These are phyloP conservation scores for Thermothielavioides terrestris DNA, from an alignment of 495 filamentous ascomycete genomes.

Conservation along the genomic window DNA sequence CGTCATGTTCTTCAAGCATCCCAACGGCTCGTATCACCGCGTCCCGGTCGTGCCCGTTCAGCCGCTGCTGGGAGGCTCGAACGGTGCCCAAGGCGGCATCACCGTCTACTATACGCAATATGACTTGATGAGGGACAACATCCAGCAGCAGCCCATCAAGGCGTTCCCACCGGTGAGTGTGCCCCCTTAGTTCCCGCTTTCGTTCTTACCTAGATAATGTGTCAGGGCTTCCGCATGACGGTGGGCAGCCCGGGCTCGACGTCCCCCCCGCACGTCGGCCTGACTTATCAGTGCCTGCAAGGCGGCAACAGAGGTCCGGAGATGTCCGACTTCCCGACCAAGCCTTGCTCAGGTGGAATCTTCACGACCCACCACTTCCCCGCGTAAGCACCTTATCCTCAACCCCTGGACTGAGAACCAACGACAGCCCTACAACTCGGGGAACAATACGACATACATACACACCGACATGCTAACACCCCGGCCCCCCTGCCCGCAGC, in stretches of 20 bases:
- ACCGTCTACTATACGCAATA: conserved; percentile 40
- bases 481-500: no score
- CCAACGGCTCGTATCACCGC: conserved; percentile 39
- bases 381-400: conserved; percentile 18
- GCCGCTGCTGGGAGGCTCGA: conserved; percentile 35
- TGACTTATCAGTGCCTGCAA: conserved; percentile 38
- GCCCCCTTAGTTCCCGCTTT: neutral
- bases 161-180: conserved; percentile 34
- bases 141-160: conserved; percentile 27
- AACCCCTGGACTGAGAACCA: no score
- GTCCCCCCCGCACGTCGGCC: conserved; percentile 28
- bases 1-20: conserved; percentile 40
- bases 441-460: no score
- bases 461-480: no score
- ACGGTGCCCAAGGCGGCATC: conserved; percentile 35
- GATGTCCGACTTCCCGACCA: conserved; percentile 36
- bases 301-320: conserved; percentile 29
- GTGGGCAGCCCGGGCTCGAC: conserved; percentile 37
- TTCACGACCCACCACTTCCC: conserved; percentile 45
- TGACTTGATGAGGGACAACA: conserved; percentile 29
- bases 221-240: conserved; percentile 45
- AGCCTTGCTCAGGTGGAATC: conserved; percentile 38
- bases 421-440: no score
- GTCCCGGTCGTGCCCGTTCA: conserved; percentile 32
- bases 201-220: neutral